Conservation (phyloP, 2,329 filamentous ascomycete species). For the Didymella segeticola region DNA sequence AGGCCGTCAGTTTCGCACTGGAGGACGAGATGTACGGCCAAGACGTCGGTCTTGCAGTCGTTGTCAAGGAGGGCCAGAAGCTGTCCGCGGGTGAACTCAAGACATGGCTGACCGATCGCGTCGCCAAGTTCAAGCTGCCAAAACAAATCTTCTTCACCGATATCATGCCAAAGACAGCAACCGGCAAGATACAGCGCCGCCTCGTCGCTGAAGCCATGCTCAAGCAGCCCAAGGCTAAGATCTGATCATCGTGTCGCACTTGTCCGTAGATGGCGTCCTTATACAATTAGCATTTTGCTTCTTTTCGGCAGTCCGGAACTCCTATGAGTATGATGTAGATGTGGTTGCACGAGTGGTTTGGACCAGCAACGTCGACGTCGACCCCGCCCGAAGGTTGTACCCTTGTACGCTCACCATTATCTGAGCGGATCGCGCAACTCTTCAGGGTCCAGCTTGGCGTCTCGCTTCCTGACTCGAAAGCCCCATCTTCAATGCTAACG, state of each 20-base stretch:
- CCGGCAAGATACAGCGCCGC: constrained; percentile 84
- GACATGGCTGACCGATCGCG: constrained; percentile 70
- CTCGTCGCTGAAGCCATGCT: constrained; percentile 88
- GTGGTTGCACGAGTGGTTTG: constrained; percentile 19
- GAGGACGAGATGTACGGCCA: constrained; percentile 84
- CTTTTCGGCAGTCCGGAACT: neutral
- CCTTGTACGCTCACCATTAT: constrained; percentile 11
- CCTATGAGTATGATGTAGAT: constrained; percentile 10
- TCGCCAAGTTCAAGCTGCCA: constrained; percentile 85
- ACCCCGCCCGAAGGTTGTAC: constrained; percentile 4
- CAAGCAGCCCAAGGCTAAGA: constrained; percentile 64
- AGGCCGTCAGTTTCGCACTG: constrained; percentile 84
- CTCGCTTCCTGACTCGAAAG: constrained; percentile 19
- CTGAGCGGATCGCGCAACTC: constrained; percentile 11
- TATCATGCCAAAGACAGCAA: constrained; percentile 90
- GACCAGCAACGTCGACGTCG: constrained; percentile 10
- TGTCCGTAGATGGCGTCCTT: constrained; percentile 14
- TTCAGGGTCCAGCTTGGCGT: constrained; percentile 17
- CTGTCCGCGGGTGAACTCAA: constrained; percentile 67
- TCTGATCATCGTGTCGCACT: constrained; percentile 46
- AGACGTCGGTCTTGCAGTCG: constrained; percentile 78
- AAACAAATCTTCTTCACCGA: constrained; percentile 86
- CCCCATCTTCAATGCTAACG: constrained; percentile 11
- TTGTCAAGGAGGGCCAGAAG: constrained; percentile 69
- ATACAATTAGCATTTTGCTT: constrained; percentile 10